phyloP scores from a whole-genome alignment of 768 basidiomycete species.

The Piloderma croceum region DNA sequence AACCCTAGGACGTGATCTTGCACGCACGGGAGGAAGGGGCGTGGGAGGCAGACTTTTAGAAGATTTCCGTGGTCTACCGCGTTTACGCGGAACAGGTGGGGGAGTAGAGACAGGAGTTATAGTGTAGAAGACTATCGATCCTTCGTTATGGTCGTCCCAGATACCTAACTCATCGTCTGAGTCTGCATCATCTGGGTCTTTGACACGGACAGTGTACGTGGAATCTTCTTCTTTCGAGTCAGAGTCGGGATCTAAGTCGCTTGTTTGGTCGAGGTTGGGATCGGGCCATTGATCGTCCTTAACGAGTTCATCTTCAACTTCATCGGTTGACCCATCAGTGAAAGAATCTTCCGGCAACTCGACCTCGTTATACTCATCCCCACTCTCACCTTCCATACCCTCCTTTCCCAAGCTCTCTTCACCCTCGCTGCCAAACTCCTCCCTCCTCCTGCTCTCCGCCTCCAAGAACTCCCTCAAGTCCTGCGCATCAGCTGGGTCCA shows the following conservation, averaged over 20 bases:
- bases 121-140: too few relatives aligned
- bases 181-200: conserved; percentile 24
- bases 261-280: too few relatives aligned
- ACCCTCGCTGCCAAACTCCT: conserved; percentile 41
- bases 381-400: conserved; percentile 1
- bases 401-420: conserved; percentile 30
- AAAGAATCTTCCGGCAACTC: conserved; percentile 13
- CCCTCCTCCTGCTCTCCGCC: conserved; percentile 50
- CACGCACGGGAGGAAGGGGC: too few relatives aligned
- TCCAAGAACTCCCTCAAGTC: conserved; percentile 65
- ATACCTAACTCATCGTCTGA: conserved; percentile 47
- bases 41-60: too few relatives aligned
- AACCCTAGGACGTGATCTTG: too few relatives aligned
- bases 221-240: not conserved
- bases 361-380: conserved; percentile 22
- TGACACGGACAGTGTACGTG: conserved; percentile 3
- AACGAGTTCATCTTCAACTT: too few relatives aligned
- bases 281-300: too few relatives aligned
- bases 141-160: conserved; percentile 41
- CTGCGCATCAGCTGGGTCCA: conserved; percentile 48
- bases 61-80: too few relatives aligned
- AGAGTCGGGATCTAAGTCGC: conserved; percentile 4
- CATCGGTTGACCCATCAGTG: too few relatives aligned
- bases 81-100: too few relatives aligned
- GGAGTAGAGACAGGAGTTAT: too few relatives aligned